phyloP scores from a whole-genome alignment of 2,329 filamentous ascomycete genomes.

The Trichoderma hamatum region DNA sequence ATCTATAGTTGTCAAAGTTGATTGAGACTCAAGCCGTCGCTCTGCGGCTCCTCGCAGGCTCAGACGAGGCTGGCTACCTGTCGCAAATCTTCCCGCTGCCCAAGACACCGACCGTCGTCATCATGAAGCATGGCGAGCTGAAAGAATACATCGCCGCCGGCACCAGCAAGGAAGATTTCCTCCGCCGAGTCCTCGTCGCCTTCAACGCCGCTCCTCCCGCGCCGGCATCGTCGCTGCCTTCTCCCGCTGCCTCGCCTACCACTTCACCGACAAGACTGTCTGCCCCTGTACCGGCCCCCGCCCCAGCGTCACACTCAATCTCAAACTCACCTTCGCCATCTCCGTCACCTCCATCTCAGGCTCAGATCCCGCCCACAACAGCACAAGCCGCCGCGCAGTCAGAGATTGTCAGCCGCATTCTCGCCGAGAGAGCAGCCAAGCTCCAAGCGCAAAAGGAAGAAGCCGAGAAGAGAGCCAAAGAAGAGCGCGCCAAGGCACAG shows the following conservation, averaged over 20 bases:
- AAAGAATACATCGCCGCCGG: constrained; percentile 74
- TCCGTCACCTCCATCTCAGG: neutral
- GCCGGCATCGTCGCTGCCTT: constrained; percentile 27
- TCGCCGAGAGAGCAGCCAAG: constrained; percentile 55
- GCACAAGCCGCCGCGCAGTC: constrained; percentile 36
- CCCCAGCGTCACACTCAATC: constrained; percentile 27
- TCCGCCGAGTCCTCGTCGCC: constrained; percentile 46
- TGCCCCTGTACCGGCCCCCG: constrained; percentile 13
- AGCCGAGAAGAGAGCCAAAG: constrained; percentile 53
- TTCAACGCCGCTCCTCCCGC: constrained; percentile 36
- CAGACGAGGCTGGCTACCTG: constrained; percentile 79
- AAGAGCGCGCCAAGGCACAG: constrained; percentile 52
- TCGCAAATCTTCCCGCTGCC: constrained; percentile 81
- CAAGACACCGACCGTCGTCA: constrained; percentile 74
- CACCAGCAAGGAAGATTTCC: constrained; percentile 66
- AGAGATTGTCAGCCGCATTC: constrained; percentile 43
- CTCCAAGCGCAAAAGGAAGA: constrained; percentile 48
- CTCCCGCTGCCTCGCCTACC: constrained; percentile 23
- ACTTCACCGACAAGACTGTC: constrained; percentile 10
- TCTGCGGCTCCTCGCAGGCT: constrained; percentile 71
- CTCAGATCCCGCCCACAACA: constrained; percentile 19
- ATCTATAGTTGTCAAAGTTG: constrained; percentile 54
- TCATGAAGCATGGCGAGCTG: constrained; percentile 78
- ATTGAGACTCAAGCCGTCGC: constrained; percentile 67
- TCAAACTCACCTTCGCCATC: neutral